Evolutionary conservation across 495 filamentous ascomycete genomes (phyloP), one percentile per base, ranked within the genome.

Genomic region (Annulohypoxylon bovei): DNA sequence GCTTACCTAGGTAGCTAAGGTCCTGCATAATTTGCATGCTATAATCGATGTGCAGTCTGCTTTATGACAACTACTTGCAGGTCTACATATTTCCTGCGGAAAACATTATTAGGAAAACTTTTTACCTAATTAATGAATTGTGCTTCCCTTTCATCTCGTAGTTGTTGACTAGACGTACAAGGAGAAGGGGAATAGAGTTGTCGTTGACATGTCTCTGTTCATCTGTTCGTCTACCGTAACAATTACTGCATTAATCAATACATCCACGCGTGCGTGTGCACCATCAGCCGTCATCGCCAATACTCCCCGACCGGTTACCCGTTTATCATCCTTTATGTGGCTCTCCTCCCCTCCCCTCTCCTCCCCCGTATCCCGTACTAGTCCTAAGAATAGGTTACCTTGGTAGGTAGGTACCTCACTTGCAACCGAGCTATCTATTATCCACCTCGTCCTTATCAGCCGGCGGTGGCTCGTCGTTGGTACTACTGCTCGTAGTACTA

Each of bases 11-110:
- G 28, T 42, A 12, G 55, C 37, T 18, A 44, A 4, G 28, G 5
- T 33, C 37, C 23, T 44, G 55, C 22, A 14, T 49, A 12, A 53
- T 54, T 65, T 47, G 52, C 57, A 46, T 63, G 20, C 30, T 42
- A 60, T 64, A 65, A 70, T 70, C 35, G 16, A 65, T 22, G 57
- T 11, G 22, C 35, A 20, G 27, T 42, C 40, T 64, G 33, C 18
- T 35, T 35, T 54, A 54, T 20, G 27, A 35, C 9, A 35, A 35
- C 12, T 50, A 30, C 18, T 27, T 16, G 52, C 35, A 20, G 52
- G 22, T 20, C 16, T 18, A n/a, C n/a, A n/a, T n/a, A n/a, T n/a
- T n/a, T n/a, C n/a, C n/a, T n/a, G n/a, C n/a, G n/a, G n/a, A n/a
- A n/a, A n/a, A n/a, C n/a, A n/a, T n/a, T n/a, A n/a, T n/a, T n/a